Evolutionary conservation across 2,329 filamentous ascomycete species (phyloP), one percentile per base, ranked within the genome.

Genomic region (Penicillium sp.): DNA sequence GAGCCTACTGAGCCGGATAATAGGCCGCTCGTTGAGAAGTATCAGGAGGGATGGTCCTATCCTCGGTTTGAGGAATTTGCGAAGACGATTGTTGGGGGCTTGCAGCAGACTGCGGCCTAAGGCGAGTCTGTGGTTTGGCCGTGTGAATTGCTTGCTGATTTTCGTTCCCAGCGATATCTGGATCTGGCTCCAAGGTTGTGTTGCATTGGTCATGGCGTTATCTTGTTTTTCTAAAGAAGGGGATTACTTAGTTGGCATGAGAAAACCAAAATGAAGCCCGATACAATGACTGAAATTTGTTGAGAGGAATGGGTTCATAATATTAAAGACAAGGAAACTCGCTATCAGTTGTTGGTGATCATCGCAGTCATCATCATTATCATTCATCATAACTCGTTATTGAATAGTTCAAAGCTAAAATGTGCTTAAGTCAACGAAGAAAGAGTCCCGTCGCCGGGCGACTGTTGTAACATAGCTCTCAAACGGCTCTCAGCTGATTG

Each of bases 41-140:
- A 79, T 64, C 65, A 65, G 55, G 75, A 74, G 43, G 75, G 75
- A 59, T 77, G 74, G 72, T 77, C 77, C 12, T 71, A 73, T 63
- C 54, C 67, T 23, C 69, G 73, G 12, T 78, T 79, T 63, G 73
- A 76, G 49, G 70, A 57, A 23, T 76, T 79, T 65, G 70, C 75
- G 27, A 71, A 66, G 55, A 67, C 63, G 11, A 55, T 77, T 41
- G 58, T 72, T 49, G 49, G 54, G 9, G 58, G 58, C 35, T 66
- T 73, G 52, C 66, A 69, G 56, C 35, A 50, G 37, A 9, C 37
- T 18, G 37, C 23, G 11, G 37, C 48, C 23, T 29, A 18, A 35
- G 31, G 31, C 14, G 2, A 18, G 3, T 46, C 12, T 22, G 9
- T 27, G 5, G 20, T 23, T 25, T 41, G 14, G 4, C 12, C 20